Conservation (phyloP, 1,284 basidiomycete genomes). For the Schizophyllum commune region DNA sequence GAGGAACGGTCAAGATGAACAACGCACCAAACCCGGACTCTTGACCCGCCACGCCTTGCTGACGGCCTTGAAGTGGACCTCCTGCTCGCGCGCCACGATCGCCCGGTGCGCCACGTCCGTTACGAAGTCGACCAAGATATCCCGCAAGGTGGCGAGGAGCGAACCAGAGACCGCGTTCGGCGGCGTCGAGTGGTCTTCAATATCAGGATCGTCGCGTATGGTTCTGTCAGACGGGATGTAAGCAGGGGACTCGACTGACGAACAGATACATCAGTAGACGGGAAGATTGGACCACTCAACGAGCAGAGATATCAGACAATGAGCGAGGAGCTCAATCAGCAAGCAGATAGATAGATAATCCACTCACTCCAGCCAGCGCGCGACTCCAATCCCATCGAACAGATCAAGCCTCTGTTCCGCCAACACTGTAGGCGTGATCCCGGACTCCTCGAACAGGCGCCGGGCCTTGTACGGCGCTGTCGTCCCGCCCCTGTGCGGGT, state of each 20-base stretch:
- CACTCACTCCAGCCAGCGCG: neutral
- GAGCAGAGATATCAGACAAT: neutral
- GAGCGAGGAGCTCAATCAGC: neutral
- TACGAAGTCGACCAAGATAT: slow-evolving; percentile 41
- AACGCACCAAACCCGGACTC: slow-evolving; percentile 21
- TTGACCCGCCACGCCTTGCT: slow-evolving; percentile 49
- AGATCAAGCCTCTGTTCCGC: neutral
- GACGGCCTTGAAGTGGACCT: slow-evolving; percentile 42
- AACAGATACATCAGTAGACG: neutral
- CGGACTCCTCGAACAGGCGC: neutral
- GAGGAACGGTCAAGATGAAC: neutral
- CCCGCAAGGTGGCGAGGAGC: slow-evolving; percentile 27
- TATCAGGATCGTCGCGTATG: slow-evolving; percentile 14
- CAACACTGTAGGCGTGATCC: neutral
- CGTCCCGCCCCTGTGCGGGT: slow-evolving; percentile 1
- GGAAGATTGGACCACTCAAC: neutral
- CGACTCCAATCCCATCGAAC: neutral
- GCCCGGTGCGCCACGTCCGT: slow-evolving; percentile 40
- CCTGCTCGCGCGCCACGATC: slow-evolving; percentile 49
- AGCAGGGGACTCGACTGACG: neutral
- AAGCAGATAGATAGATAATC: neutral
- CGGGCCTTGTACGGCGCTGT: neutral
- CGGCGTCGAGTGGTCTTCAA: slow-evolving; percentile 22
- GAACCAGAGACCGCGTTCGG: too few species aligned
- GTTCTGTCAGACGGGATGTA: too few species aligned